phyloP scores from a whole-genome alignment of 1,139 yeast genomes.

The Geotrichum restrictum region DNA sequence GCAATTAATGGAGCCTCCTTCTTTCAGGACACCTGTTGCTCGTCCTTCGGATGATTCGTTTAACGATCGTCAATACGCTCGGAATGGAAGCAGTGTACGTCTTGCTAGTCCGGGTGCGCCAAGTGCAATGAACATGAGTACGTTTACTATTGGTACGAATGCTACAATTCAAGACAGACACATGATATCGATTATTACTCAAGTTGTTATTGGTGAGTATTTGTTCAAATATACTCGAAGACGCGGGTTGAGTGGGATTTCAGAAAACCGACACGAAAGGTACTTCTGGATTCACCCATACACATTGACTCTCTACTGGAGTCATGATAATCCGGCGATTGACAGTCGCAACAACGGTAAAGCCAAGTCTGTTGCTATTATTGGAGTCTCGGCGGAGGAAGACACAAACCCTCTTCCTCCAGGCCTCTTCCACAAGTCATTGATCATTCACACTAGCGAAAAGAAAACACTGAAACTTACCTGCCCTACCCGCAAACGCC shows the following conservation, averaged over 20 bases:
- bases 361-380: conserved; percentile 78
- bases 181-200: conserved; percentile 85
- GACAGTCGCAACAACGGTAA: conserved; percentile 45
- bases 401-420: conserved; percentile 89
- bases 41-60: conserved; percentile 6
- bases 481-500: conserved; percentile 83
- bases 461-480: conserved; percentile 66
- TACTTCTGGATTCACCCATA: conserved; percentile 98
- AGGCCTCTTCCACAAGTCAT: conserved; percentile 82
- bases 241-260: conserved; percentile 69
- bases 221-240: conserved; percentile 80
- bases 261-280: conserved; percentile 82
- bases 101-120: conserved; percentile 15
- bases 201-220: conserved; percentile 89
- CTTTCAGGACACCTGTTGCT: conserved; percentile 4
- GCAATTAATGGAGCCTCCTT: conserved; percentile 8
- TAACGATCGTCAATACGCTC: not conserved
- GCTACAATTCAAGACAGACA: conserved; percentile 58
- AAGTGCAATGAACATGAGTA: conserved; percentile 26
- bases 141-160: conserved; percentile 60
- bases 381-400: conserved; percentile 73
- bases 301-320: conserved; percentile 87
- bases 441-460: conserved; percentile 67
- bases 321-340: conserved; percentile 72
- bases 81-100: conserved; percentile 4